Percentiles rank a stretch among this genome's conserved stretches.
Conservation (phyloP, 176 grass and related monocot species). For the Cenchrus purpureus region DNA sequence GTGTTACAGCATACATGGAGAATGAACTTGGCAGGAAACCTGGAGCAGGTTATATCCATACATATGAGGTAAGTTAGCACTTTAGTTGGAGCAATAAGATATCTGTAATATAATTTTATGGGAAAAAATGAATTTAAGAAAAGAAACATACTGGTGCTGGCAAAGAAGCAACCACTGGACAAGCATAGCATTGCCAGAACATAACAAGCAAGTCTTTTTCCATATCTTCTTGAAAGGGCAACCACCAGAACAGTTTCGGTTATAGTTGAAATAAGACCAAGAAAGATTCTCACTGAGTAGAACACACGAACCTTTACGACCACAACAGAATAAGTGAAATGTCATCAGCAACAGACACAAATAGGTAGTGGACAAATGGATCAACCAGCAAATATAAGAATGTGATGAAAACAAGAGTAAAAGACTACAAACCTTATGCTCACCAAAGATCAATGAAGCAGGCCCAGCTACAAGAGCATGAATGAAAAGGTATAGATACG, state of each 20-base stretch:
- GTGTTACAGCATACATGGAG: constrained; percentile 97
- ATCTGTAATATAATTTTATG: constrained; percentile 24
- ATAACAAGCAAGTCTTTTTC: constrained; percentile 91
- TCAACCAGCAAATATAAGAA: constrained; percentile 19
- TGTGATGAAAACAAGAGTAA: constrained; percentile 28
- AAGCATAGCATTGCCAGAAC: constrained; percentile 91
- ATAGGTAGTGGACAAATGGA: background rate
- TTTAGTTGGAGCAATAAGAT: constrained; percentile 17
- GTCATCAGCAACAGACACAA: constrained; percentile 26
- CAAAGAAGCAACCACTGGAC: constrained; percentile 98
- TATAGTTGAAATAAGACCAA: constrained; percentile 90
- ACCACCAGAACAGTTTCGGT: constrained; percentile 88
- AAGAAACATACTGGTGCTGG: constrained; percentile 85
- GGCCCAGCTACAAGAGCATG: constrained; percentile 84
- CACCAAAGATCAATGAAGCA: constrained; percentile 77
- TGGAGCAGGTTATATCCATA: constrained; percentile 37
- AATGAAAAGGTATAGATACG: constrained; percentile 94
- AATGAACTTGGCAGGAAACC: constrained; percentile 99
- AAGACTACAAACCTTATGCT: constrained; percentile 74
- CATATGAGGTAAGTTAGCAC: constrained; percentile 13
- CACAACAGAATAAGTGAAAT: constrained; percentile 33
- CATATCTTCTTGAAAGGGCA: constrained; percentile 92
- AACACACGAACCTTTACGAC: constrained; percentile 79
- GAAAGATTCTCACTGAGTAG: constrained; percentile 94
- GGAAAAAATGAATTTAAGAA: constrained; percentile 30